These are phyloP conservation scores for Stachybotrys elegans DNA, from an alignment of 2,329 filamentous ascomycete genomes.

Conservation along the genomic window DNA sequence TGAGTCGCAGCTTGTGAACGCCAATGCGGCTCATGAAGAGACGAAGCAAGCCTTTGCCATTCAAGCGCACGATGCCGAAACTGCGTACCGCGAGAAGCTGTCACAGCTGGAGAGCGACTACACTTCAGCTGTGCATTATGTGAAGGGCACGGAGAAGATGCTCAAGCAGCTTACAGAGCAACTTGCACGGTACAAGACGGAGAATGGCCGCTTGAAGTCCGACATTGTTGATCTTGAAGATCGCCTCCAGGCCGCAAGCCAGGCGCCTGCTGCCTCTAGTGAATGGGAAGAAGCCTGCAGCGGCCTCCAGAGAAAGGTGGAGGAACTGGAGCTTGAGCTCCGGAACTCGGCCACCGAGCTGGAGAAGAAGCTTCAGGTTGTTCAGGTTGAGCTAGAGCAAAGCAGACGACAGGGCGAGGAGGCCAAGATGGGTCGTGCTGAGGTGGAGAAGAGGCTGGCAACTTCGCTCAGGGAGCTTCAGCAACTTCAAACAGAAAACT, in stretches of 20 bases:
- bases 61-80: slow-evolving; percentile 82
- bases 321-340: slow-evolving; percentile 64
- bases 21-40: slow-evolving; percentile 78
- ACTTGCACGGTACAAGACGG: slow-evolving; percentile 82
- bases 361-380: slow-evolving; percentile 62
- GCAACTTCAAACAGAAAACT: slow-evolving; percentile 77
- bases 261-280: slow-evolving; percentile 37
- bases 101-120: slow-evolving; percentile 95
- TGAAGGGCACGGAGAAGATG: slow-evolving; percentile 99
- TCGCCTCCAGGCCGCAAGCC: slow-evolving; percentile 32
- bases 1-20: slow-evolving; percentile 78
- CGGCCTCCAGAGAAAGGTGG: slow-evolving; percentile 62
- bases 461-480: slow-evolving; percentile 65
- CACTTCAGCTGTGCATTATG: slow-evolving; percentile 94
- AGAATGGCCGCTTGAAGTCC: slow-evolving; percentile 76
- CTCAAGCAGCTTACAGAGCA: slow-evolving; percentile 98
- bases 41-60: slow-evolving; percentile 71
- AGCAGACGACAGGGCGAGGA: slow-evolving; percentile 65
- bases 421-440: slow-evolving; percentile 51
- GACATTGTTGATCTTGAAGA: slow-evolving; percentile 69
- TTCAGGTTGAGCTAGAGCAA: slow-evolving; percentile 65
- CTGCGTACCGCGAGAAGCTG: slow-evolving; percentile 86
- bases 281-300: slow-evolving; percentile 74
- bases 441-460: slow-evolving; percentile 52
- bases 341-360: slow-evolving; percentile 60